Percentiles rank a stretch among this genome's conserved stretches.
Conservation (phyloP, 768 basidiomycete genomes). For the Termitomyces sp. region DNA sequence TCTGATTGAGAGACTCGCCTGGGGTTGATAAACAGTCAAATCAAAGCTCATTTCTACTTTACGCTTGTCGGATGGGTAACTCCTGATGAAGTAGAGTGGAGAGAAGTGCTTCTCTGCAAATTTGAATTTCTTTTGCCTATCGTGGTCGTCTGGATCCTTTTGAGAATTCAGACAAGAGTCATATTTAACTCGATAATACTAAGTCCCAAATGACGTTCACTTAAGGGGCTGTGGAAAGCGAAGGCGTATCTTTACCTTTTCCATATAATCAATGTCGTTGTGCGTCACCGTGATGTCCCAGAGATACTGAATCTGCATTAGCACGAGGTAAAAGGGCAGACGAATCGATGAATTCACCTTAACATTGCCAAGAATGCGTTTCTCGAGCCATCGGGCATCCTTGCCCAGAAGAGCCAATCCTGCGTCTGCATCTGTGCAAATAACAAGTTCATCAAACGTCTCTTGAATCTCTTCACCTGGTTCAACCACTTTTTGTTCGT, state of each 20-base stretch:
- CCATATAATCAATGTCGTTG: constrained; percentile 41
- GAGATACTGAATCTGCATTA: constrained; percentile 23
- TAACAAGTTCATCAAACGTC: constrained; percentile 23
- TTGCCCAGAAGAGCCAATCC: constrained; percentile 22
- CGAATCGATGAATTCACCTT: constrained; percentile 13
- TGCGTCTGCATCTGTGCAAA: constrained; percentile 26
- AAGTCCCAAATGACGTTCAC: neutral
- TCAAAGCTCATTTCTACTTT: constrained; percentile 55
- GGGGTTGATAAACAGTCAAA: constrained; percentile 44
- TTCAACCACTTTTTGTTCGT: constrained; percentile 21
- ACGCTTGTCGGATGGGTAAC: constrained; percentile 36
- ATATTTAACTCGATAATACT: constrained; percentile 41
- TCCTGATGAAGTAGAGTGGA: constrained; percentile 44
- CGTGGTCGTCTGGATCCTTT: constrained; percentile 21
- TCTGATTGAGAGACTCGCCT: constrained; percentile 22
- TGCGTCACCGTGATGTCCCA: constrained; percentile 52
- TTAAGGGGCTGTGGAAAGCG: neutral
- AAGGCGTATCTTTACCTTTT: constrained; percentile 28
- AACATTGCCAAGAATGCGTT: constrained; percentile 26
- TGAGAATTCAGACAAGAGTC: constrained; percentile 27
- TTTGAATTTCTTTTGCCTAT: constrained; percentile 25
- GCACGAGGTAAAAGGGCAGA: neutral
- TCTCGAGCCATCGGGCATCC: constrained; percentile 26
- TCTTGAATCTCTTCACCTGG: constrained; percentile 24
- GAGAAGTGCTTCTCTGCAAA: constrained; percentile 38